phyloP scores from a whole-genome alignment of 2,329 filamentous ascomycete species.

The Phialophora chinensis region DNA sequence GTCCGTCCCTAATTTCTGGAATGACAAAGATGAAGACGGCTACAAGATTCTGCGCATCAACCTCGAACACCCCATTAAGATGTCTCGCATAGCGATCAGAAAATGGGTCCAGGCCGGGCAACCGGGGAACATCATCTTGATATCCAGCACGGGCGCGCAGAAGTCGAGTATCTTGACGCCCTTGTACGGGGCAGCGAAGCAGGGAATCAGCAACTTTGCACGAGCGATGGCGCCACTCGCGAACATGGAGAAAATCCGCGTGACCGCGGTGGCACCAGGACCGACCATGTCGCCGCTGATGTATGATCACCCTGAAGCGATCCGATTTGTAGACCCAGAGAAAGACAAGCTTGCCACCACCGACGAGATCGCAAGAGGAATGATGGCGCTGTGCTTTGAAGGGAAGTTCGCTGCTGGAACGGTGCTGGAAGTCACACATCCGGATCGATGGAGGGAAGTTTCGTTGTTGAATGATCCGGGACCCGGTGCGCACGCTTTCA shows the following conservation, averaged over 20 bases:
- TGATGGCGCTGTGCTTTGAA: conserved; percentile 23
- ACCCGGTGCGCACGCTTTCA: conserved; percentile 20
- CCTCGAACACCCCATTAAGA: conserved; percentile 57
- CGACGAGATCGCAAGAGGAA: conserved; percentile 20
- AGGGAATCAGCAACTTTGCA: conserved; percentile 56
- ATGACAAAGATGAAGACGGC: conserved; percentile 47
- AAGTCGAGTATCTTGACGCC: conserved; percentile 47
- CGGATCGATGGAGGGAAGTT: conserved; percentile 25
- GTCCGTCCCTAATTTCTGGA: conserved; percentile 57
- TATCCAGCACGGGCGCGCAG: conserved; percentile 56
- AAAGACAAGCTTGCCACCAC: conserved; percentile 20
- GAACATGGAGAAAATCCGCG: conserved; percentile 56
- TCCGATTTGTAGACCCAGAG: conserved; percentile 22
- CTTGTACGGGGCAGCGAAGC: conserved; percentile 57
- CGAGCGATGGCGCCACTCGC: conserved; percentile 59
- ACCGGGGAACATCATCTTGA: conserved; percentile 47
- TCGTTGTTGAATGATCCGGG: conserved; percentile 24
- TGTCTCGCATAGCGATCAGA: conserved; percentile 55
- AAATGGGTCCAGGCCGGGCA: conserved; percentile 4
- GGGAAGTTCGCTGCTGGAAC: conserved; percentile 14
- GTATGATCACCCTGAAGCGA: conserved; percentile 25
- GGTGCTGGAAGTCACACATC: conserved; percentile 25
- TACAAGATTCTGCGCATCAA: conserved; percentile 58
- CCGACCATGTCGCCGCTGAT: conserved; percentile 27
- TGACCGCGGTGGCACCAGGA: conserved; percentile 64